Percentiles rank a stretch among this genome's conserved stretches.
Conservation (phyloP, 1,139 yeast species). For the Taphrina confusa region DNA sequence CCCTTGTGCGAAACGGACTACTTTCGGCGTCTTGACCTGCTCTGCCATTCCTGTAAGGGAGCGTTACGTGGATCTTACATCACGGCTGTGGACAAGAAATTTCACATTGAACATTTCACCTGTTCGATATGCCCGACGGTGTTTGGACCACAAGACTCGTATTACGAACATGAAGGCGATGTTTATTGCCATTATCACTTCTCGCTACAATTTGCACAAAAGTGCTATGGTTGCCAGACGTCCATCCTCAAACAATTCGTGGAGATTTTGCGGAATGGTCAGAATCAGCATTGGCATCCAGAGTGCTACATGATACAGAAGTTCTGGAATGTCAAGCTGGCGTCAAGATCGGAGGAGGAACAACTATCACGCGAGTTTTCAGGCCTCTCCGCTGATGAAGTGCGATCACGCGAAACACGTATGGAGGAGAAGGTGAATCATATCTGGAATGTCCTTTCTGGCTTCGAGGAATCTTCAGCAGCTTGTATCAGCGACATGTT, state of each 20-base stretch:
- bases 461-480: conserved; percentile 91
- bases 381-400: conserved; percentile 55
- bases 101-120: conserved; percentile 92
- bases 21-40: conserved; percentile 75
- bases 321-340: conserved; percentile 89
- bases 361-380: conserved; percentile 25
- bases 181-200: conserved; percentile 92
- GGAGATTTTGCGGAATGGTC: conserved; percentile 88
- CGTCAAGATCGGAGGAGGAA: conserved; percentile 42
- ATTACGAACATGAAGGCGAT: conserved; percentile 80
- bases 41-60: conserved; percentile 79
- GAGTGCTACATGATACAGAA: conserved; percentile 98
- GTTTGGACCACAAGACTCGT: conserved; percentile 89
- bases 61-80: conserved; percentile 92
- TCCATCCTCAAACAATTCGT: conserved; percentile 93
- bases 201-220: conserved; percentile 76
- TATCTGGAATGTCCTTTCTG: conserved; percentile 85
- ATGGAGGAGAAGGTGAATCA: conserved; percentile 70
- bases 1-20: conserved; percentile 93
- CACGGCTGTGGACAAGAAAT: conserved; percentile 87
- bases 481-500: conserved; percentile 90
- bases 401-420: conserved; percentile 61
- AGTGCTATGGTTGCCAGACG: conserved; percentile 90
- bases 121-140: conserved; percentile 85
- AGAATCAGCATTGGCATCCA: conserved; percentile 97